These are phyloP conservation scores for Verticillium alfalfae DNA, from an alignment of 2,329 filamentous ascomycete genomes.

Conservation along the genomic window DNA sequence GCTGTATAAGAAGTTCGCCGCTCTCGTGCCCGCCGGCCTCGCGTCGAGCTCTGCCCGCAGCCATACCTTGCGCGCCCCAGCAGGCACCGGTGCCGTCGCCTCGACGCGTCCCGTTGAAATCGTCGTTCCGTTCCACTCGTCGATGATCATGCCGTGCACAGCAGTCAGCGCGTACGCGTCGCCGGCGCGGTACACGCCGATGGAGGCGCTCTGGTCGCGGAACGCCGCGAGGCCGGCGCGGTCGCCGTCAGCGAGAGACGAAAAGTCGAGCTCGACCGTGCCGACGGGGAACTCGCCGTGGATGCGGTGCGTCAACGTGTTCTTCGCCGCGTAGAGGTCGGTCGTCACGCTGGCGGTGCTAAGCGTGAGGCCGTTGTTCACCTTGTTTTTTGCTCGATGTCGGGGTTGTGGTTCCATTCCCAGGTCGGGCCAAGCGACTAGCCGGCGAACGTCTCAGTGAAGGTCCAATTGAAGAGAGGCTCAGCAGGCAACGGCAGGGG, in stretches of 20 bases:
- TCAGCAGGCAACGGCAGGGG: slow-evolving; percentile 21
- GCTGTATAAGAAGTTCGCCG: slow-evolving; percentile 14
- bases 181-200: slow-evolving; percentile 39
- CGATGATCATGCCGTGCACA: slow-evolving; percentile 30
- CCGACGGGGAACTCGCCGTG: slow-evolving; percentile 36
- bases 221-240: slow-evolving; percentile 45
- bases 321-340: slow-evolving; percentile 41
- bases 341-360: slow-evolving; percentile 44
- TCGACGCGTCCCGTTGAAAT: slow-evolving; percentile 11
- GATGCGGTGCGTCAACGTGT: slow-evolving; percentile 42
- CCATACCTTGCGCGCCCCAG: slow-evolving; percentile 14
- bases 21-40: slow-evolving; percentile 13
- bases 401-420: slow-evolving; percentile 61
- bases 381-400: slow-evolving; percentile 36
- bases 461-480: slow-evolving; percentile 17
- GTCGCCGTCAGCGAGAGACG: slow-evolving; percentile 44
- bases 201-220: slow-evolving; percentile 46
- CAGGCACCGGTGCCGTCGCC: slow-evolving; percentile 13
- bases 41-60: slow-evolving; percentile 16
- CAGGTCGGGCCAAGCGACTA: slow-evolving; percentile 36
- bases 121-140: slow-evolving; percentile 19
- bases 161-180: slow-evolving; percentile 21
- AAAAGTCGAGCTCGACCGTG: slow-evolving; percentile 44
- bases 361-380: slow-evolving; percentile 39
- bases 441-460: slow-evolving; percentile 40